Percentiles rank a stretch among this genome's conserved stretches.
phyloP scores from a whole-genome alignment of 176 grass and related monocot species.

The Aegilops sharonensis region DNA sequence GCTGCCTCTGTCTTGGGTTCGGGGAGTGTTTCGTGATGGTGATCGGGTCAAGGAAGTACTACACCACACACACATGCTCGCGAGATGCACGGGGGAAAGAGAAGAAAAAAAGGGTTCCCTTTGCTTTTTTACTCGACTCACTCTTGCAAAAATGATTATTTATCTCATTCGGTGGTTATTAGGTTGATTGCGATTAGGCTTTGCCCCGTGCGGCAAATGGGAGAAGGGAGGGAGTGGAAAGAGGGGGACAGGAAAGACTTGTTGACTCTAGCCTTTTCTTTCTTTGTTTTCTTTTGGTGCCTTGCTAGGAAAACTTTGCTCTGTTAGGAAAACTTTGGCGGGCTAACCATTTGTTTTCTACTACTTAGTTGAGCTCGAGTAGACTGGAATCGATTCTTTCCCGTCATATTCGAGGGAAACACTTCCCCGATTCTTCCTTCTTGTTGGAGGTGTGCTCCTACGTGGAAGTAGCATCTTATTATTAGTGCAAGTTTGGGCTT shows the following conservation, averaged over 20 bases:
- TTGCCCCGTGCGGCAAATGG: neutral
- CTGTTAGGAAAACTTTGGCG: neutral
- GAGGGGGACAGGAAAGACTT: neutral
- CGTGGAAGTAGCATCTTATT: neutral
- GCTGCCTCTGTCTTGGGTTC: neutral
- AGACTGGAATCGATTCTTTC: neutral
- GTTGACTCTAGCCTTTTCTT: neutral
- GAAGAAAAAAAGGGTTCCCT: neutral
- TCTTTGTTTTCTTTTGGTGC: slow-evolving; percentile 29
- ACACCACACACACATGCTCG: neutral
- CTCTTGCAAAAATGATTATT: no score
- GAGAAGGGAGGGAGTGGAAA: neutral
- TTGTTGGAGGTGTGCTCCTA: neutral
- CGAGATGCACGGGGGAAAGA: neutral
- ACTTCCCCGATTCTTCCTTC: no score
- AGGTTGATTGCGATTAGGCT: neutral
- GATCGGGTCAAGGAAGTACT: neutral
- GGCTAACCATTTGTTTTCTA: neutral
- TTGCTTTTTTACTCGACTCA: neutral
- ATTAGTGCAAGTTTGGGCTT: no score
- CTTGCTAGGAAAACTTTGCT: neutral
- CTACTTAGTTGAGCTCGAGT: neutral
- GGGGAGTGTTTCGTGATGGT: neutral
- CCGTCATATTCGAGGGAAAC: neutral
- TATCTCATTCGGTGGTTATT: no score